Percentiles rank a stretch among this genome's conserved stretches.
These are phyloP conservation scores for Musa schizocarpa DNA, from an alignment of 176 grass and related monocot genomes.

Conservation along the genomic window DNA sequence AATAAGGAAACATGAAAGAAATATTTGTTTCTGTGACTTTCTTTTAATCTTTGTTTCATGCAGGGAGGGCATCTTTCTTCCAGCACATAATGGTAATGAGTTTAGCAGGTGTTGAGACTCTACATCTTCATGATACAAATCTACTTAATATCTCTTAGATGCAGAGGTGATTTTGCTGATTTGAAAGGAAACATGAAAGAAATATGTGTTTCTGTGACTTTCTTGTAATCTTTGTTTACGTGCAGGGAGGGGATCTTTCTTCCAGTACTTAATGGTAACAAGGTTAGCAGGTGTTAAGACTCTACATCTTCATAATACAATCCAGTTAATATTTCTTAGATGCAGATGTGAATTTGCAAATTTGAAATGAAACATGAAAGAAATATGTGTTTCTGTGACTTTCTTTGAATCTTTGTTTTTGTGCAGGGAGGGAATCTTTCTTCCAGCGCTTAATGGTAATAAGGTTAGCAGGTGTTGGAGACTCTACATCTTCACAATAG, in stretches of 20 bases:
- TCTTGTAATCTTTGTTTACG: background rate
- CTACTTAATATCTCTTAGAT: background rate
- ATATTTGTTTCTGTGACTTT: background rate
- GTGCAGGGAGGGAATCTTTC: too few species aligned
- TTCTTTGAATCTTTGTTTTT: background rate
- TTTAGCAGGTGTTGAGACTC: background rate
- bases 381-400: background rate
- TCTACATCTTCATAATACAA: background rate
- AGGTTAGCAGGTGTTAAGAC: background rate
- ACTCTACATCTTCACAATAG: background rate
- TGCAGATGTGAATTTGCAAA: background rate
- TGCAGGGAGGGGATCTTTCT: too few species aligned
- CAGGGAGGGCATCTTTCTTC: too few species aligned
- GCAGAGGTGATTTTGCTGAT: background rate
- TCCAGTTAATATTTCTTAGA: background rate
- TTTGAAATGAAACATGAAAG: background rate
- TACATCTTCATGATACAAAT: background rate
- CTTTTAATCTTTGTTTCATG: background rate
- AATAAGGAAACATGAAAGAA: background rate
- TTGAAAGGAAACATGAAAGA: background rate
- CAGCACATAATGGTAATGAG: background rate
- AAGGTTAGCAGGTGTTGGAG: background rate
- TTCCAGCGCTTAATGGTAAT: too few species aligned
- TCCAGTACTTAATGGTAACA: background rate
- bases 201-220: background rate